Evolutionary conservation across 306 rosid species (phyloP), one percentile per base, ranked within the genome.

Genomic region (Sechiopsis laciniata): DNA sequence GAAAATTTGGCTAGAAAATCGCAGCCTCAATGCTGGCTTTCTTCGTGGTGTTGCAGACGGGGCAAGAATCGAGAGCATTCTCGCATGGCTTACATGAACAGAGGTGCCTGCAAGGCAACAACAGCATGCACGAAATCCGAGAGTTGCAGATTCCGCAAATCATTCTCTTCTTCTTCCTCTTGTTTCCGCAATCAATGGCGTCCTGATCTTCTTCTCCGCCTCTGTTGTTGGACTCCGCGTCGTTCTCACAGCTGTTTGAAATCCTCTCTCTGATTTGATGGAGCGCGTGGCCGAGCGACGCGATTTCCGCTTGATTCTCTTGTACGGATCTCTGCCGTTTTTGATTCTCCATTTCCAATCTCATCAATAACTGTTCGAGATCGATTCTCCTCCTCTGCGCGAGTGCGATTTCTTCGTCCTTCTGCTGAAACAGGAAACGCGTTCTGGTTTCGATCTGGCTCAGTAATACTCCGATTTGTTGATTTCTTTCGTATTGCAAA

Each of bases 91-190:
- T 80, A 84, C 98, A 90, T 8, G 90, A 85, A 75, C 91, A 89
- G 40, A 89, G 88, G 74, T 89, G 97, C 65, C 96, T 81, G 79
- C 95, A 88, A 76, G 97, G 92, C 64, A 92, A 92, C 19, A 88
- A 85, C 85, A 92, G 15, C 42, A 82, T 57, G 76, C 86, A 77
- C 66, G 89, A 70, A 4, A 26, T 78, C 1, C 82, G 61, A 76
- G 57, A 80, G 66, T 81, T 60, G 63, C 97, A 92, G 74, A 77
- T 45, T 79, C 75, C 83, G 80, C 96, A 92, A 46, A 72, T 52
- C 74, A 73, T 58, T 54, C 26, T 79, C 65, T 48, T 26, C 35
- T 0, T 66, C 59, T 3, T 19, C 48, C 0, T 32, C 40, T 58
- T 11, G 37, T 10, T 80, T 56, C 35, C 75, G 82, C 60, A 78